These are phyloP conservation scores for Raffaelea ambrosiae DNA, from an alignment of 2,329 filamentous ascomycete genomes.

Conservation along the genomic window DNA sequence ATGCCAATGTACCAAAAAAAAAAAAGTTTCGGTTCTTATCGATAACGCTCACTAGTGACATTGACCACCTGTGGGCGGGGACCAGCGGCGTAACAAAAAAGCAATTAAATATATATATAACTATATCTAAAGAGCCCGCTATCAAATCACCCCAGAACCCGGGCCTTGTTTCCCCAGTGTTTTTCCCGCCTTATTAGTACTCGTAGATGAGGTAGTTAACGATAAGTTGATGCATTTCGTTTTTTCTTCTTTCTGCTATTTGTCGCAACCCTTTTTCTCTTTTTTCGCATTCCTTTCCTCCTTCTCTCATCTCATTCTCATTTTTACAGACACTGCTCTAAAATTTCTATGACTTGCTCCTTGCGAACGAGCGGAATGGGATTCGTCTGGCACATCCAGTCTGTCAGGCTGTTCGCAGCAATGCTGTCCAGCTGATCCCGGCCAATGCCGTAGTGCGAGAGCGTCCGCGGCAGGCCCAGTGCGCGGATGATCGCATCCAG, in stretches of 20 bases:
- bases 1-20: not conserved
- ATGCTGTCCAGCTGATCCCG: slow-evolving; percentile 35
- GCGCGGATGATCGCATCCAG: slow-evolving; percentile 37
- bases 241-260: no score
- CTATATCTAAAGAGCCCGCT: no score
- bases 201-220: no score
- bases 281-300: not conserved
- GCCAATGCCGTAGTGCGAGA: slow-evolving; percentile 37
- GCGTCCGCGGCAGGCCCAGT: slow-evolving; percentile 38
- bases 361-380: slow-evolving; percentile 33
- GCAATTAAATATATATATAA: no score
- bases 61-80: no score
- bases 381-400: slow-evolving; percentile 36
- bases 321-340: slow-evolving; percentile 26
- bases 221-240: no score
- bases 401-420: slow-evolving; percentile 34
- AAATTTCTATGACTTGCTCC: slow-evolving; percentile 37
- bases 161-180: no score
- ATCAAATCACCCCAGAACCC: no score
- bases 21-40: not conserved
- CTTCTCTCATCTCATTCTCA: not conserved
- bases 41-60: no score
- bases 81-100: no score
- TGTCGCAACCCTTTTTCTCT: no score
- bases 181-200: no score